A percentile compares a stretch with the other conserved stretches of the same genome.
Conservation (phyloP, 2,329 filamentous ascomycete genomes). For the Colletotrichum zoysiae region DNA sequence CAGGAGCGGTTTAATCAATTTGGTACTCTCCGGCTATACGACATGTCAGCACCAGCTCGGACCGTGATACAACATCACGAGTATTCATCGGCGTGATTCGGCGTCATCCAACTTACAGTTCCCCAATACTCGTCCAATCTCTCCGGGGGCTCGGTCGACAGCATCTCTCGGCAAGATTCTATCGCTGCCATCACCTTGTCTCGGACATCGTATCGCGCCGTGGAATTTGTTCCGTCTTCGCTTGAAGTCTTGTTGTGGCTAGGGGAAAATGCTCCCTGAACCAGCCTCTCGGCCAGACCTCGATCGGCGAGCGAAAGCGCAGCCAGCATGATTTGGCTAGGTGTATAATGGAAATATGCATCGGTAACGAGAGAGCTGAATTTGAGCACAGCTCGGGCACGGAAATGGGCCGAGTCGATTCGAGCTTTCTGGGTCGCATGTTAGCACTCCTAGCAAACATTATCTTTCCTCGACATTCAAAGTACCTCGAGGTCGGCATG, state of each 20-base stretch:
- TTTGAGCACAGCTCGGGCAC: constrained; percentile 80
- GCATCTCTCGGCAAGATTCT: constrained; percentile 64
- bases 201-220: constrained; percentile 47
- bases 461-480: constrained; percentile 40
- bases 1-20: constrained; percentile 69
- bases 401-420: constrained; percentile 74
- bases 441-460: constrained; percentile 1
- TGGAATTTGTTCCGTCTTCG: constrained; percentile 42
- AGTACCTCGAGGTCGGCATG: constrained; percentile 71
- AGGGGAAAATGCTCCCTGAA: constrained; percentile 53
- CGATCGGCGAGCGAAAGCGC: constrained; percentile 82
- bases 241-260: constrained; percentile 17
- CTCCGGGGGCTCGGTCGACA: constrained; percentile 69
- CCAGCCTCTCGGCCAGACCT: constrained; percentile 65
- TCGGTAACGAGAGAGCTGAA: constrained; percentile 89
- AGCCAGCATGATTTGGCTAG: constrained; percentile 92
- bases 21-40: constrained; percentile 59
- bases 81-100: constrained; percentile 1
- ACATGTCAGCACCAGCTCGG: constrained; percentile 46
- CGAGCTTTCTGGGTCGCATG: constrained; percentile 52
- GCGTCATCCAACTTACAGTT: constrained; percentile 52
- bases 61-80: background rate
- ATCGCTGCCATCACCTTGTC: constrained; percentile 65
- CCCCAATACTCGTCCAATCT: constrained; percentile 67
- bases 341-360: constrained; percentile 96